Percentiles rank a stretch among this genome's conserved stretches.
These are phyloP conservation scores for Hanseniaspora occidentalis DNA, from an alignment of 805 yeast species.

Conservation along the genomic window DNA sequence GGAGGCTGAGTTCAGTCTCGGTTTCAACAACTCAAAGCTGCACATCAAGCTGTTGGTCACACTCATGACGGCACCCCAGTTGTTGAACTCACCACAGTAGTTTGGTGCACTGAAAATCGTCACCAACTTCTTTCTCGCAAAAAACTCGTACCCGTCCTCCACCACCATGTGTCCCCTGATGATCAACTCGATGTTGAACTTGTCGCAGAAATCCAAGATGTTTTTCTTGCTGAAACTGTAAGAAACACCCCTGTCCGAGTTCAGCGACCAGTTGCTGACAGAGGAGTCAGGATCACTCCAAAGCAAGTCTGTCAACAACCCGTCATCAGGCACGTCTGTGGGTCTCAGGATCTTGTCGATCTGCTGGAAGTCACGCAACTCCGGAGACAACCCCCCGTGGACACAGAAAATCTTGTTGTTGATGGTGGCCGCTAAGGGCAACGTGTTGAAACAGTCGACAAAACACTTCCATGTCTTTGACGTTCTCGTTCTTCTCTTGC, in stretches of 20 bases:
- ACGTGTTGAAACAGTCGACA: conserved; percentile 87
- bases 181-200: conserved; percentile 61
- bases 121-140: conserved; percentile 58
- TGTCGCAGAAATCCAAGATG: conserved; percentile 54
- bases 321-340: conserved; percentile 74
- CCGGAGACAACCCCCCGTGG: conserved; percentile 77
- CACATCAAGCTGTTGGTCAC: conserved; percentile 88
- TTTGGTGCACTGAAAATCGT: conserved; percentile 78
- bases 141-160: conserved; percentile 79
- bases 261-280: conserved; percentile 57
- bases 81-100: conserved; percentile 43
- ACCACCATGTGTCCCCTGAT: conserved; percentile 86
- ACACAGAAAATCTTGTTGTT: conserved; percentile 90
- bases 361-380: conserved; percentile 49
- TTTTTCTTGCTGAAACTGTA: conserved; percentile 65
- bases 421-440: conserved; percentile 92
- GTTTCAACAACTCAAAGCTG: conserved; percentile 63
- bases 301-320: conserved; percentile 61
- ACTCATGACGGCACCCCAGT: conserved; percentile 98
- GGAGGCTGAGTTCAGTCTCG: conserved; percentile 18
- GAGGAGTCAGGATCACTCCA: conserved; percentile 73
- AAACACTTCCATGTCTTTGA: conserved; percentile 90
- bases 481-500: conserved; percentile 76
- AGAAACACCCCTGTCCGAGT: conserved; percentile 69
- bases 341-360: conserved; percentile 65